Base-by-base conservation (phyloP, 2,329 filamentous ascomycete species). In the Chrysoporthe deuterocubensis region DNA sequence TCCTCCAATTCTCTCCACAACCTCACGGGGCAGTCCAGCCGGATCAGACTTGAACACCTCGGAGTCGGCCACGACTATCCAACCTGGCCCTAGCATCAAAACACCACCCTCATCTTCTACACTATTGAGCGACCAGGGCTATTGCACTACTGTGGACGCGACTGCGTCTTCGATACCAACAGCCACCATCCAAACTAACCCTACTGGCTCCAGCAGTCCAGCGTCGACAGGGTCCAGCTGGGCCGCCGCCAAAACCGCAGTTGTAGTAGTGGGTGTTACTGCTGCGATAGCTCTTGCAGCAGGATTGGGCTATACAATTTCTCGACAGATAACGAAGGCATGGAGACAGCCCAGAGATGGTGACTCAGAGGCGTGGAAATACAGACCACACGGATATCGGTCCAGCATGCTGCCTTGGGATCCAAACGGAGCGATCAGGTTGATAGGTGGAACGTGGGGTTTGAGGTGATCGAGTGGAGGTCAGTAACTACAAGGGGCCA, bases 371-470 rank as follows among this genome's bases (percentile, higher is more conserved):
- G 62, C 56, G 2, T 56, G 62, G n/a, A 16, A 56, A 3, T 48
- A n/a, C 2, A 26, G 48, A 42, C 46, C 37, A 4, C 46, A 65
- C 5, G 62, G 16, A 7, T 16, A 18, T n/a, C 54, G 54, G 34
- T 34, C 54, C 13, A 57, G 54, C 34, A n/a, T 40, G 16, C 37
- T 61, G 32, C 66, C 66, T 21, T 26, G 34, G 56, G 62, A 46
- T 3, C 52, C 60, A 14, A 5, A 59, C 11, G 46, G 54, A n/a
- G 62, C 46, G 2, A 65, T 68, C 8, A 50, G 62, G 54, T 48
- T 60, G 34, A 48, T 68, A 18, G 62, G 62, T 16, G 66, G 62
- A 1, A 68, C 58, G 44, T 7, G 37, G n/a, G 42, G 37, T 16
- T 34, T 18, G n/a, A 57, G 16, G 34, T 46, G 18, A 13, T 40